These are phyloP conservation scores for Symbiodinium pilosum DNA, from an alignment of 73 alveolate genomes.

Conservation along the genomic window DNA sequence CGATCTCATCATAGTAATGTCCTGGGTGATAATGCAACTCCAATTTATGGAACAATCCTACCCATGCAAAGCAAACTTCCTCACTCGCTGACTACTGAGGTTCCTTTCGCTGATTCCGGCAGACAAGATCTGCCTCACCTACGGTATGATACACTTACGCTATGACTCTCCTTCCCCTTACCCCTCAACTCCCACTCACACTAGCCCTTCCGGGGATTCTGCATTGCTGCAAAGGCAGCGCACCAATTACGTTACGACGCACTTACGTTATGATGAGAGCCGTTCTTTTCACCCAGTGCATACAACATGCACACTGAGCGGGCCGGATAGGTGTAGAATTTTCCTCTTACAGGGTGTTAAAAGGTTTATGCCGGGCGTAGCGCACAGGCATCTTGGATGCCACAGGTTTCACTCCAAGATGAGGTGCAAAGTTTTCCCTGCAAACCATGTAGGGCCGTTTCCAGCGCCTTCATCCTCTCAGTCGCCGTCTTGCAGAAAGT, in stretches of 20 bases:
- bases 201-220: neutral
- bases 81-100: neutral
- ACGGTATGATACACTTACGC: neutral
- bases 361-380: neutral
- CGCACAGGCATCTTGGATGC: neutral
- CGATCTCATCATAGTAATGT: too few relatives aligned
- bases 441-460: neutral
- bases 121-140: too few relatives aligned
- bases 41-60: neutral
- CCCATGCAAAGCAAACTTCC: neutral
- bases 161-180: too few relatives aligned
- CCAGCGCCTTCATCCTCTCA: neutral
- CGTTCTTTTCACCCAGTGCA: neutral
- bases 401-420: neutral
- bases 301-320: neutral
- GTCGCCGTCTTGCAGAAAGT: neutral
- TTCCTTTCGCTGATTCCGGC: neutral
- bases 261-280: neutral
- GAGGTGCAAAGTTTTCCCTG: too few relatives aligned
- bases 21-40: neutral
- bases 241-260: neutral
- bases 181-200: too few relatives aligned
- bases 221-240: neutral
- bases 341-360: too few relatives aligned
- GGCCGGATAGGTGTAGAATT: neutral